Percentiles rank a stretch among this genome's conserved stretches.
Conservation (phyloP, 371 early-diverging fungal species). For the Apophysomyces sp. region DNA sequence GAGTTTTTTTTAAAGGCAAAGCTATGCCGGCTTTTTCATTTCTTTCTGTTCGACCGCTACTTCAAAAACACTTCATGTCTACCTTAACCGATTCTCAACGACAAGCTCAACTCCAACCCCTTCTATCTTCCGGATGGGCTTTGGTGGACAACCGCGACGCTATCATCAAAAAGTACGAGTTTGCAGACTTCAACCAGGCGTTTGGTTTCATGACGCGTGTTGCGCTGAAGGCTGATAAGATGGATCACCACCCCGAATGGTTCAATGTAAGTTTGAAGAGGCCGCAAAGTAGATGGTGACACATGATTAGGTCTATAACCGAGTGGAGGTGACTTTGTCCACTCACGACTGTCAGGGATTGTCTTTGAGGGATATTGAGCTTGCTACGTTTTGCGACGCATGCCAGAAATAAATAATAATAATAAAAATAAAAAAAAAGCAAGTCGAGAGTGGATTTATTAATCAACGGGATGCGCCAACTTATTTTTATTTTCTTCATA, state of each 20-base stretch:
- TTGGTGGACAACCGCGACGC: slow-evolving; percentile 75
- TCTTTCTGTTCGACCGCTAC: neutral
- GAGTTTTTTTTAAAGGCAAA: neutral
- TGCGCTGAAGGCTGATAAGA: slow-evolving; percentile 87
- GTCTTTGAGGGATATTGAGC: slow-evolving; percentile 72
- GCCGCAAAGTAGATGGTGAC: neutral
- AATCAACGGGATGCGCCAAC: too few relatives aligned
- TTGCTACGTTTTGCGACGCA: slow-evolving; percentile 75
- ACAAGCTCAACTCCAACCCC: slow-evolving; percentile 43
- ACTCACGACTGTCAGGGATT: slow-evolving; percentile 92
- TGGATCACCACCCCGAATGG: slow-evolving; percentile 96
- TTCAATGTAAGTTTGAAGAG: slow-evolving; percentile 66
- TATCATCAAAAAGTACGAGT: slow-evolving; percentile 74
- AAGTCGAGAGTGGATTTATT: too few relatives aligned
- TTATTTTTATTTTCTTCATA: too few relatives aligned
- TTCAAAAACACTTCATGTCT: slow-evolving; percentile 22
- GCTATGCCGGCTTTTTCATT: neutral
- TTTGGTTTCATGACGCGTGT: slow-evolving; percentile 95
- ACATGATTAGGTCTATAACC: slow-evolving; percentile 75
- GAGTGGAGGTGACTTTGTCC: slow-evolving; percentile 83
- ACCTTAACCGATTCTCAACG: slow-evolving; percentile 54
- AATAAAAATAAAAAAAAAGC: too few relatives aligned
- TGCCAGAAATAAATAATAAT: neutral
- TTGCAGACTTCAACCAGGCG: slow-evolving; percentile 84
- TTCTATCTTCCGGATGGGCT: slow-evolving; percentile 62